Conservation (phyloP, 768 basidiomycete species). For the Coprinopsis marcescibilis region DNA sequence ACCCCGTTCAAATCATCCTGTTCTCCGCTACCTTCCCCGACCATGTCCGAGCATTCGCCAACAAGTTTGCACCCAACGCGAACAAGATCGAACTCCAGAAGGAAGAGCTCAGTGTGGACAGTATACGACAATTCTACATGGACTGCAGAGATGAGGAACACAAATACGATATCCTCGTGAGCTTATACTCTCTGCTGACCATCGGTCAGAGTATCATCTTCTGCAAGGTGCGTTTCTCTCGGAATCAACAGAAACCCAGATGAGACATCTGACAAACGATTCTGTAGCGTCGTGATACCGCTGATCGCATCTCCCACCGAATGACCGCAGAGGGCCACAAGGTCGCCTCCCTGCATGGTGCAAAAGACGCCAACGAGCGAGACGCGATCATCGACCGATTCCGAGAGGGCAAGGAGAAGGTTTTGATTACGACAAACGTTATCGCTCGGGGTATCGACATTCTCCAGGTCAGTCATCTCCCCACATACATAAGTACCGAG, state of each 20-base stretch:
- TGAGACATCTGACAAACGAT: not conserved
- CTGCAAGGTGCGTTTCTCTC: constrained; percentile 59
- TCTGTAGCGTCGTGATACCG: constrained; percentile 77
- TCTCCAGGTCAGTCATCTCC: constrained; percentile 43
- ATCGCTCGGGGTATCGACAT: constrained; percentile 98
- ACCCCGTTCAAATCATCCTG: constrained; percentile 76
- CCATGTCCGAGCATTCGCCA: constrained; percentile 85
- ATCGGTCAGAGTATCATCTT: constrained; percentile 99
- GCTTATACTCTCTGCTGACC: constrained; percentile 83
- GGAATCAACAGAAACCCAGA: not conserved
- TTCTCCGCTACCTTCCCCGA: constrained; percentile 99
- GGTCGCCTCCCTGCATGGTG: constrained; percentile 92
- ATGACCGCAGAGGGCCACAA: constrained; percentile 95
- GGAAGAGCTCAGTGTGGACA: constrained; percentile 90
- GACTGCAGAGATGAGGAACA: constrained; percentile 88
- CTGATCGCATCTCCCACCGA: constrained; percentile 84
- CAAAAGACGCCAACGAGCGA: constrained; percentile 85
- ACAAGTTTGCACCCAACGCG: constrained; percentile 86
- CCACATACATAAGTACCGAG: not conserved
- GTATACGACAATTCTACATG: constrained; percentile 97
- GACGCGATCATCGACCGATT: constrained; percentile 92
- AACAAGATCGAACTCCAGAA: constrained; percentile 96
- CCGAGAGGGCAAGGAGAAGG: constrained; percentile 92
- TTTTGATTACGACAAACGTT: constrained; percentile 96
- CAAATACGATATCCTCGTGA: constrained; percentile 94